phyloP scores from a whole-genome alignment of 1,284 basidiomycete species.

The Papiliotrema nemorosa region DNA sequence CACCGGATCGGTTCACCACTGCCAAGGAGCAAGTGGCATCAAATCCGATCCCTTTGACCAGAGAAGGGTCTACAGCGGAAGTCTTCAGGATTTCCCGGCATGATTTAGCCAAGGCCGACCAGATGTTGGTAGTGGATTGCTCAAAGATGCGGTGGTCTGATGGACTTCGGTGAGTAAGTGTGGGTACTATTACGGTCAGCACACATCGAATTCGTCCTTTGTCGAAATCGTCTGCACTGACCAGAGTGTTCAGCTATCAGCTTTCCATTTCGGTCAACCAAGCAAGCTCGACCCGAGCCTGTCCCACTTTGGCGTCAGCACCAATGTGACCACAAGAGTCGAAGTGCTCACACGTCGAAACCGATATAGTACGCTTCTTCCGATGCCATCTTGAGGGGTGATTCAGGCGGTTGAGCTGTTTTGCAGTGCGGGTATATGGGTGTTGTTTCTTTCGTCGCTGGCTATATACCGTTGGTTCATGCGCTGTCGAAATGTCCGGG shows the following conservation, averaged over 20 bases:
- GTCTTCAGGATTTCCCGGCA: conserved; percentile 64
- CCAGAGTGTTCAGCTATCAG: conserved; percentile 59
- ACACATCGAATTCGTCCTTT: conserved; percentile 54
- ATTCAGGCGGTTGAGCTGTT: too few relatives aligned
- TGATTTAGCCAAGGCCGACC: conserved; percentile 69
- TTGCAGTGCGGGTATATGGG: too few relatives aligned
- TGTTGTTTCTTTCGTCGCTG: too few relatives aligned
- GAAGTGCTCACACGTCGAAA: conserved; percentile 55
- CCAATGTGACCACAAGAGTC: neutral
- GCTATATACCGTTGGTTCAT: too few relatives aligned
- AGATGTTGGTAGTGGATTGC: conserved; percentile 70
- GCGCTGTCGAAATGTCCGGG: too few relatives aligned
- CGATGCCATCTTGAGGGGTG: neutral
- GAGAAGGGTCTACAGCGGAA: conserved; percentile 60
- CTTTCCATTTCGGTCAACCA: conserved; percentile 71
- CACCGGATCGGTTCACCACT: conserved; percentile 70
- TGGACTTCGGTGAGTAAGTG: conserved; percentile 77
- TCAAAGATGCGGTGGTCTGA: conserved; percentile 91
- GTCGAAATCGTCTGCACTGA: conserved; percentile 8
- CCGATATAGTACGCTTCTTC: conserved; percentile 54
- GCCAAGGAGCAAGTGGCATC: conserved; percentile 97
- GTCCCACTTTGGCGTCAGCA: conserved; percentile 60
- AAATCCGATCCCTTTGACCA: conserved; percentile 87
- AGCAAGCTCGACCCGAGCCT: conserved; percentile 83
- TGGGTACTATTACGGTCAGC: conserved; percentile 57